Base-by-base conservation (phyloP, 768 basidiomycete species). In the Phanerochaete sordida region DNA sequence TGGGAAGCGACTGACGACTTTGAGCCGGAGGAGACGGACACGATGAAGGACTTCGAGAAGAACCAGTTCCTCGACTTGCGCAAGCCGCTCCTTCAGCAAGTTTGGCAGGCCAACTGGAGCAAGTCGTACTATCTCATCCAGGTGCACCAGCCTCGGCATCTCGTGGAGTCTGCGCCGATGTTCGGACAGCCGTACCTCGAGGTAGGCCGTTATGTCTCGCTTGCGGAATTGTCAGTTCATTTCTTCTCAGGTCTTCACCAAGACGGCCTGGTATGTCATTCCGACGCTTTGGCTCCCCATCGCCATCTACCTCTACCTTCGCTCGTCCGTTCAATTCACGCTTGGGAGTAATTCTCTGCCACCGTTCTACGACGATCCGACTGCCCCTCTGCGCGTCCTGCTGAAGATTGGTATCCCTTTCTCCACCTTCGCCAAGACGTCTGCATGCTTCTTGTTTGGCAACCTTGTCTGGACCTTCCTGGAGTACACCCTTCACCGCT, bases 61-160 rank as follows among this genome's bases (percentile, higher is more conserved):
- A 93, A 90, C 71, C 81, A 91, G 68, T 99, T 99, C 74, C 76
- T 99, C 61, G 95, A 99, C 72, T 82, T 99, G 23, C 81, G 85
- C 61, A 85, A 87, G 70, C 95, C 97, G 11, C 71, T 99, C 55
- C 72, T 96, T 57, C 75, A 78, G 72, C 97, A 99, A 74, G 84
- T 99, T 62, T 95, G 90, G 91, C 76, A 85, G 62, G 84, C 84
- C 16, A 90, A 94, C 72, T 97, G 91, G 69, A 92, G 91, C 70
- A 99, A 99, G 79, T 84, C 90, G 3, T 98, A 95, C 73, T 99
- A 99, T 71, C 79, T 99, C 52, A 84, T 93, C 67, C 97, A 99
- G 73, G 92, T 99, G 0, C 97, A 99, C 73, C 95, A 98, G 72
- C 96, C 97, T 1, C 84, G 97, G 45, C 95, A 95, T 72, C 73